Conservation (phyloP, 305 asterid genomes). For the Nicotiana rustica region DNA sequence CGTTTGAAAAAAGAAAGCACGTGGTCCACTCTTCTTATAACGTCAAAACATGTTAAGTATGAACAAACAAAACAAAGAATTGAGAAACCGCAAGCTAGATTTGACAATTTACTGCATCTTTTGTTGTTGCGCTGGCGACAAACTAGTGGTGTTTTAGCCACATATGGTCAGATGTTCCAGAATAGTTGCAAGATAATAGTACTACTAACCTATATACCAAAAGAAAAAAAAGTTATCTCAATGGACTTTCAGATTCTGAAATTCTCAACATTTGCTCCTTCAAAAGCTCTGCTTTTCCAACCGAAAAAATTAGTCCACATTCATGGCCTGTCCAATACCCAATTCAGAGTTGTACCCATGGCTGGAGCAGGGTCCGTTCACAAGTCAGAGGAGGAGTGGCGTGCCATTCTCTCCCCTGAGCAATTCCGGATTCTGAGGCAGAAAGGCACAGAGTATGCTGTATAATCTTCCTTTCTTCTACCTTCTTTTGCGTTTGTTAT, state of each 20-base stretch:
- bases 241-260: constrained; percentile 29
- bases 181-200: not conserved
- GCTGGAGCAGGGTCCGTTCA: constrained; percentile 65
- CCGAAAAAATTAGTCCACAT: constrained; percentile 30
- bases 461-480: not conserved
- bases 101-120: not conserved
- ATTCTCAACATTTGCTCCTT: constrained; percentile 4
- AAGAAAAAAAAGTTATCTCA: not conserved
- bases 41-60: too few species aligned
- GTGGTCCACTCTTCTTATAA: too few species aligned
- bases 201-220: not conserved
- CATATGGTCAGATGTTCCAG: not conserved
- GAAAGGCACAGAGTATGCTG: constrained; percentile 82
- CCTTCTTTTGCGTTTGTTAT: not conserved
- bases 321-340: constrained; percentile 35
- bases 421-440: constrained; percentile 75
- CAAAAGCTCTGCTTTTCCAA: not conserved
- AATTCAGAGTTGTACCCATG: constrained; percentile 54
- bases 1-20: too few species aligned
- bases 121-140: not conserved
- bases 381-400: constrained; percentile 90
- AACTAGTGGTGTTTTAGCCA: not conserved
- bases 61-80: too few species aligned
- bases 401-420: constrained; percentile 83
- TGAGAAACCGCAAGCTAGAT: not conserved